phyloP scores from a whole-genome alignment of 345 rosid species.

The Iberis pinnata region DNA sequence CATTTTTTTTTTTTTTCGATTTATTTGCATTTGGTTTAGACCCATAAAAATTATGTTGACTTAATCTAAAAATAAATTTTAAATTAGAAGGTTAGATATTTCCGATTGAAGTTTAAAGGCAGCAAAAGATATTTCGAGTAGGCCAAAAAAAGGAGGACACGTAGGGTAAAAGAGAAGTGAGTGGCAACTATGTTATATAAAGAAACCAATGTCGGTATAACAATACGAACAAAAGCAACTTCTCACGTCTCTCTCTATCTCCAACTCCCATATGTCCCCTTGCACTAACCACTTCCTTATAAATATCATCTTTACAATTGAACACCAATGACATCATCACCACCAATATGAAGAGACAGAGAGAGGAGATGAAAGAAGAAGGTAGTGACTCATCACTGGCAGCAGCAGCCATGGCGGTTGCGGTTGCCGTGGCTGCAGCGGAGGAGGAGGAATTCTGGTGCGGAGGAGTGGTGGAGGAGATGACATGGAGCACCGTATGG shows the following conservation, averaged over 20 bases:
- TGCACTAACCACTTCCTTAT: slow-evolving; percentile 27
- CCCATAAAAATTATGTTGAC: no score
- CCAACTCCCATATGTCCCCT: slow-evolving; percentile 21
- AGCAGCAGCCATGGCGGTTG: slow-evolving; percentile 27
- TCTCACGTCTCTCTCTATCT: slow-evolving; percentile 24
- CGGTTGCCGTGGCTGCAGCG: slow-evolving; percentile 12
- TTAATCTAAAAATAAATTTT: no score
- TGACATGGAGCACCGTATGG: slow-evolving; percentile 52
- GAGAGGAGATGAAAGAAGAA: slow-evolving; percentile 35
- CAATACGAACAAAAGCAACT: slow-evolving; percentile 11
- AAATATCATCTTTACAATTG: slow-evolving; percentile 24
- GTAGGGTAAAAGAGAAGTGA: no score
- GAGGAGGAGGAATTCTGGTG: slow-evolving; percentile 29
- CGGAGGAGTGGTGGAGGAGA: slow-evolving; percentile 40
- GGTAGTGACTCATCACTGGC: slow-evolving; percentile 11
- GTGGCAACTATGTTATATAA: no score
- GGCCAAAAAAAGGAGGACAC: no score
- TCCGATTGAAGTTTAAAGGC: no score
- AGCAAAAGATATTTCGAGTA: no score
- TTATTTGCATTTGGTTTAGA: no score
- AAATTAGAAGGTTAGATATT: no score
- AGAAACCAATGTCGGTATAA: no score
- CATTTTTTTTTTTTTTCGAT: no score
- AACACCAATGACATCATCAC: slow-evolving; percentile 14
- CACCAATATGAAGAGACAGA: slow-evolving; percentile 18